Percentiles rank a stretch among this genome's conserved stretches.
Evolutionary conservation across 805 yeast genomes (phyloP).

Genomic region (Starmerella bacillaris): DNA sequence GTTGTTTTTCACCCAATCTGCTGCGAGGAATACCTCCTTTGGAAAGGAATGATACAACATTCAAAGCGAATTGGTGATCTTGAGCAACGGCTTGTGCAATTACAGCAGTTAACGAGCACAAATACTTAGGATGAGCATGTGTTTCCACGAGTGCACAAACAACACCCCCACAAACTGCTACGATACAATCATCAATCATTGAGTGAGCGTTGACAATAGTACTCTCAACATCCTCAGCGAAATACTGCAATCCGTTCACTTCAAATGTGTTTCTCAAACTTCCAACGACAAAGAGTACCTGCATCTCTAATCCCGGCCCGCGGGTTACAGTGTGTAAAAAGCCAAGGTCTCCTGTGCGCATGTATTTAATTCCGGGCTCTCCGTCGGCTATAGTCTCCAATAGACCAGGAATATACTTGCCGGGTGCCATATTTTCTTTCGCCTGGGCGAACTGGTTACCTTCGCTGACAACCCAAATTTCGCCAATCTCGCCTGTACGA

Average conservation of each 20-base stretch:
- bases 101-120: constrained; percentile 67
- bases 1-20: constrained; percentile 55
- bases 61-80: constrained; percentile 65
- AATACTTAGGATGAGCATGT: constrained; percentile 21
- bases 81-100: constrained; percentile 62
- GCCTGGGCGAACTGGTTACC: constrained; percentile 49
- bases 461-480: constrained; percentile 88
- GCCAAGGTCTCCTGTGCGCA: constrained; percentile 89
- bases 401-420: constrained; percentile 17
- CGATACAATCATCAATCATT: constrained; percentile 39
- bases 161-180: constrained; percentile 59
- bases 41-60: constrained; percentile 64
- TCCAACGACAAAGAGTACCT: constrained; percentile 72
- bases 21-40: constrained; percentile 49
- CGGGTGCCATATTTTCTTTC: constrained; percentile 29
- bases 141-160: constrained; percentile 55
- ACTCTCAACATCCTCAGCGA: constrained; percentile 65
- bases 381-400: constrained; percentile 47
- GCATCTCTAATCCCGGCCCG: constrained; percentile 35
- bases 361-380: constrained; percentile 43
- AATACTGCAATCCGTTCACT: constrained; percentile 75
- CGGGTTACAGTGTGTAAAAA: constrained; percentile 57
- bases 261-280: constrained; percentile 76
- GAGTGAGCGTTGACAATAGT: constrained; percentile 39
- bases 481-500: constrained; percentile 83